Base-by-base conservation (phyloP, 2,329 filamentous ascomycete genomes). In the Sporothrix humicola region DNA sequence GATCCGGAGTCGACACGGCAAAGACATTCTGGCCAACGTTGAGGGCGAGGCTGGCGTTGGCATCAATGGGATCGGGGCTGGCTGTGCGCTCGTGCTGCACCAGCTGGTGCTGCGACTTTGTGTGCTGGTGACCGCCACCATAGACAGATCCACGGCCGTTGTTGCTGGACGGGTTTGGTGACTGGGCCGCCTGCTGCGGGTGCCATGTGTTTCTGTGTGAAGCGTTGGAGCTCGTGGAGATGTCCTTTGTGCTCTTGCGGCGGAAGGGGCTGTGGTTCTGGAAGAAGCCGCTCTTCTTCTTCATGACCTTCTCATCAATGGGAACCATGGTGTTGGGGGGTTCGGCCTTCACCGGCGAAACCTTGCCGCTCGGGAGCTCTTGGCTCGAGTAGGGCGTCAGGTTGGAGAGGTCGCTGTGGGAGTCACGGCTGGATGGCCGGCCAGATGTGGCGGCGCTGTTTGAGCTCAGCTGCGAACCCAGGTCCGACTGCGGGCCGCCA, bases 11-110 rank as follows among this genome's bases (percentile, higher is more conserved):
- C 13, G 93, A 92, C 10, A 99, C 95, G 73, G 97, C 91, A 79
- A 99, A 97, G 12, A 99, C 94, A 78, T 99, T 99, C 78, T 97
- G 94, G 8, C 96, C 96, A 72, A 99, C 89, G 78, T 98, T 98
- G 42, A 99, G 87, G 75, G 97, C 95, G 78, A 98, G 91, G 80
- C 92, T 97, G 54, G 95, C 94, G 75, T 96, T 91, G 73, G 95
- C 95, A 79, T 98, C 96, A 52, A 96, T 95, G 0, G 93, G 92
- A 71, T 97, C 93, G 3, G 93, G 94, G 78, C 94, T 97, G 15
- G 83, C 83, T 9, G 84, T 84, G 17, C 85, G 83, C 54, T 87
- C 83, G 10, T 81, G 77, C 15, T 81, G 78, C 72, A 84, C 75
- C 71, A 79, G 83, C 71, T 82, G 80, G 8, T 80, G 77, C 71